Evolutionary conservation across 345 rosid species (phyloP), one percentile per base, ranked within the genome.

Genomic region (Boechera stricta): DNA sequence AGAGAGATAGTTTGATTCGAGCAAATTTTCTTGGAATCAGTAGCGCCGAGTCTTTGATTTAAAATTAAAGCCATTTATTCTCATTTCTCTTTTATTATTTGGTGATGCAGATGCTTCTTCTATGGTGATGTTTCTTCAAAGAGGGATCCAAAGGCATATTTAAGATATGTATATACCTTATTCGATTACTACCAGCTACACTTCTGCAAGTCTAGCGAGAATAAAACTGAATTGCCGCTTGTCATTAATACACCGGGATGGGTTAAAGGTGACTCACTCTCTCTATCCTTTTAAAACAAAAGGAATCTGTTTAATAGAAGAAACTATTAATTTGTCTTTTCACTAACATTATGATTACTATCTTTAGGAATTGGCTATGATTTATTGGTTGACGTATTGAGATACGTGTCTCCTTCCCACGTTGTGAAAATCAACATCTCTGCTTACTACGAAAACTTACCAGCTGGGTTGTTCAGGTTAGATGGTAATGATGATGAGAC

Each of bases 241-340:
- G 85, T 95, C 74, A 86, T 95, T 67, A 92, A 92, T 59, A 92
- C 99, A 32, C 89, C 94, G 36, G 99, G 99, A 71, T 95, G 99
- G 99, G 16, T 16, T 16, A 16, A 16, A 16, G 16, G 16, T 16
- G 16, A 16, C 16, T 16, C 16, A 16, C 16, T 16, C 16, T 16
- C 16, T 16, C 16, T 16, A 16, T 16, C 16, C 16, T 16, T 16
- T 16, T 16, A 16, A 16, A 16, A 16, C 16, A 16, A 16, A 16
- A 16, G 16, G 16, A 16, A 16, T 16, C 16, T 16, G 16, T 16
- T 16, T 16, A 16, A 16, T 16, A 16, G 16, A 16, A 16, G 16
- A 16, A 16, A 16, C 16, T 16, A 16, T 16, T 16, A 16, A 16
- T 16, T 16, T 16, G 16, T 16, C 16, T 16, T 16, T 16, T 16